These are phyloP conservation scores for Sporobolus alterniflorus DNA, from an alignment of 202 grass and related monocot species.

Conservation along the genomic window DNA sequence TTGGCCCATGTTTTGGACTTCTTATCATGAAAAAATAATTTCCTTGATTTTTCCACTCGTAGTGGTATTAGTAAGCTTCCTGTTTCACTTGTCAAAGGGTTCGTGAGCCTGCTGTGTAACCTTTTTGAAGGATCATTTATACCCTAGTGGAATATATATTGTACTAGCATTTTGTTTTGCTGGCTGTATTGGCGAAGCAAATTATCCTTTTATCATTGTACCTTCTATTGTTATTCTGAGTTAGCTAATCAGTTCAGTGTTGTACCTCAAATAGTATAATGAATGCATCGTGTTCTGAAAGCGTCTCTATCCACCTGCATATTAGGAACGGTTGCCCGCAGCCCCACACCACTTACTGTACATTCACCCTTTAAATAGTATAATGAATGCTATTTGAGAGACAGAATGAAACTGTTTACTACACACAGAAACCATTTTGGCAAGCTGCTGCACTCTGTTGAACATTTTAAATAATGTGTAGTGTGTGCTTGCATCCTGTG, in stretches of 20 bases:
- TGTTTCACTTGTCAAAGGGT: background rate
- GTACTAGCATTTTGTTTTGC: background rate
- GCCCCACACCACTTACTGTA: background rate
- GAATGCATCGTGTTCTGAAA: background rate
- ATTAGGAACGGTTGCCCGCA: background rate
- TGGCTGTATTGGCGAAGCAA: background rate
- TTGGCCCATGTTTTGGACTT: background rate
- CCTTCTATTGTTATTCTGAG: background rate
- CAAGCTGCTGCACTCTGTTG: background rate
- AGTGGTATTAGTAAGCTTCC: background rate
- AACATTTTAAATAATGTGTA: constrained; percentile 13
- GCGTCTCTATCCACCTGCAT: background rate
- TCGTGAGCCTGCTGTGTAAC: background rate
- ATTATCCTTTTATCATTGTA: background rate
- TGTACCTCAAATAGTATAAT: no score
- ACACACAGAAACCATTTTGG: background rate
- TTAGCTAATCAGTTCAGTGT: constrained; percentile 9
- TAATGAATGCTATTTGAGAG: background rate
- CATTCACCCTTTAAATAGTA: background rate
- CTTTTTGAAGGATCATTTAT: background rate
- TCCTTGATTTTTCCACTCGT: background rate
- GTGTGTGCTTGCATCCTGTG: constrained; percentile 1
- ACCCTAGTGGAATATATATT: background rate
- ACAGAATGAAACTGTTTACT: background rate
- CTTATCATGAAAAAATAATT: background rate